Evolutionary conservation across 2,329 filamentous ascomycete species (phyloP), one percentile per base, ranked within the genome.

Genomic region (Capronia epimyces): DNA sequence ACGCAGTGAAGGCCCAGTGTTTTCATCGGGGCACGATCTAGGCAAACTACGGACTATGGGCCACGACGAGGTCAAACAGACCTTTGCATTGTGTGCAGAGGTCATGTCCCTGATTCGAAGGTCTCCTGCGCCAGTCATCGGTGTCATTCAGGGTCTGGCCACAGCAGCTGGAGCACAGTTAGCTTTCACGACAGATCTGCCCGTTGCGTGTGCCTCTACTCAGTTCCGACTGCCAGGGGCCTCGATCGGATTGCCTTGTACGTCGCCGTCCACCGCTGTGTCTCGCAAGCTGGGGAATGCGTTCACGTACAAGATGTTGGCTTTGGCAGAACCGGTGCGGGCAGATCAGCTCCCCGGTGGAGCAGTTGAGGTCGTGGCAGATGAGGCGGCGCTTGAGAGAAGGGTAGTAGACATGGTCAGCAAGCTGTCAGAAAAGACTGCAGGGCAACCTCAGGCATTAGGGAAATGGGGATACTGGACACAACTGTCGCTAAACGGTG

Each of bases 401-500:
- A 44, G 59, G 22, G 45, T 61, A 2, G 53, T 49, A 4, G 37
- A 50, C 20, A 58, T 58, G 16, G 53, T 57, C 13, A 36, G 50
- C 20, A 52, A 53, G 41, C 47, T 61, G n/a, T 32, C 55, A 15
- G 50, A 56, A 27, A 49, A 47, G 10, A 56, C 49, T 7, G 55
- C 57, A 1, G 55, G 44, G 12, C 59, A 61, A 43, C 53, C 59
- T 15, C 57, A 58, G 29, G 59, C 59, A 13, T 43, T 61, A 12
- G 59, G 59, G 10, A 61, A 61, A 48, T 61, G 59, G 59, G 59
- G 50, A 18, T 61, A 58, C 29, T 61, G 55, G 55, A 61, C 59
- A 15, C 59, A 61, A 18, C 13, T 59, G 27, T 45, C 44, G n/a
- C 40, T 59, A 20, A 53, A 27, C 9, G 55, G 55, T 8, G 13